Conservation (phyloP, 371 early-diverging fungal species). For the Mucor lusitanicus region DNA sequence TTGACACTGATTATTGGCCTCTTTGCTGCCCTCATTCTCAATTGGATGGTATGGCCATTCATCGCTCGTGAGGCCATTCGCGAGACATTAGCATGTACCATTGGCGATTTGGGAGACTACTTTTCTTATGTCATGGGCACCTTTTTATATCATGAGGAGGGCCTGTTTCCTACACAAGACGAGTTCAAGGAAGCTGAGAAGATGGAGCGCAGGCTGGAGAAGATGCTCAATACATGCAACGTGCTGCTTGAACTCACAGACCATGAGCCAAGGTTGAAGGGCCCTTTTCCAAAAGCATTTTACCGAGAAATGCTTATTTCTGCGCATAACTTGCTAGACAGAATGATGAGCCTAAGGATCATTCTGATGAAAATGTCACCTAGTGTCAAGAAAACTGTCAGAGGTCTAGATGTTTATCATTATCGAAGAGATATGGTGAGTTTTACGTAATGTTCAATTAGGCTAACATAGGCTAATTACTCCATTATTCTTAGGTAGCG, state of each 20-base stretch:
- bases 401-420: constrained; percentile 32
- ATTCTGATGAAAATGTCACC: constrained; percentile 48
- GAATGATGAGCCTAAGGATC: constrained; percentile 53
- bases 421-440: constrained; percentile 59
- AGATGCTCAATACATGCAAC: constrained; percentile 30
- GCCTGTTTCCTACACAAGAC: constrained; percentile 21
- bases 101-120: constrained; percentile 41
- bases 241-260: constrained; percentile 50
- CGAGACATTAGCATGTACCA: constrained; percentile 36
- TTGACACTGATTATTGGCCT: constrained; percentile 57
- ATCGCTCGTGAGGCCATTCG: constrained; percentile 58
- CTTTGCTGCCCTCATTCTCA: constrained; percentile 46
- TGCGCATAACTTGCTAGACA: constrained; percentile 52
- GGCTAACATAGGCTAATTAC: background rate
- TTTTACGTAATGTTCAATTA: background rate
- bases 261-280: constrained; percentile 61
- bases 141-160: constrained; percentile 31
- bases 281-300: constrained; percentile 55
- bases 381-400: constrained; percentile 36
- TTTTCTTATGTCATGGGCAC: constrained; percentile 43
- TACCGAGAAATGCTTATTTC: constrained; percentile 54
- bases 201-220: constrained; percentile 35
- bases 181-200: constrained; percentile 34
- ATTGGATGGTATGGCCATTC: constrained; percentile 61
- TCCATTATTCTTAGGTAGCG: constrained; percentile 26